Evolutionary conservation across 495 filamentous ascomycete species (phyloP).

Genomic region (Podospora conica): DNA sequence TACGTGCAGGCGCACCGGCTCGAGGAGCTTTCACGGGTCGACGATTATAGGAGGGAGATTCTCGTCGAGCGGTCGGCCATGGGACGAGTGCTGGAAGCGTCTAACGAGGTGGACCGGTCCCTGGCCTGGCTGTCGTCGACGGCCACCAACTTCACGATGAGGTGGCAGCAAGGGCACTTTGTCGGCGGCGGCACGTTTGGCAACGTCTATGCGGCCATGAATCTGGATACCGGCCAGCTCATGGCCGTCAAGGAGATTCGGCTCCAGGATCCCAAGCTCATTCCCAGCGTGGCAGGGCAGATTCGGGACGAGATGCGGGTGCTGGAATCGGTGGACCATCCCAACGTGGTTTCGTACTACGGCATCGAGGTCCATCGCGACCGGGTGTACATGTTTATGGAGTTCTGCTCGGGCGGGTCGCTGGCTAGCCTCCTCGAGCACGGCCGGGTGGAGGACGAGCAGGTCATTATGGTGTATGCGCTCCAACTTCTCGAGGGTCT

Average conservation of each 20-base stretch:
- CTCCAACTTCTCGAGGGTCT: slow-evolving; percentile 93
- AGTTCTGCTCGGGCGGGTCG: slow-evolving; percentile 93
- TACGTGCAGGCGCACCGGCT: slow-evolving; percentile 69
- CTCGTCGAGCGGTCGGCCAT: slow-evolving; percentile 84
- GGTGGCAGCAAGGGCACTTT: slow-evolving; percentile 97
- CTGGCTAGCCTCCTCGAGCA: slow-evolving; percentile 88
- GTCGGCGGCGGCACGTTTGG: slow-evolving; percentile 96
- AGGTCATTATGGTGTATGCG: slow-evolving; percentile 95
- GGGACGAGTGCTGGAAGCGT: slow-evolving; percentile 84
- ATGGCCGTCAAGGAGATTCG: slow-evolving; percentile 99
- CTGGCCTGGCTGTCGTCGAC: slow-evolving; percentile 89
- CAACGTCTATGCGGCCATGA: slow-evolving; percentile 94
- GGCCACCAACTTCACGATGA: slow-evolving; percentile 85
- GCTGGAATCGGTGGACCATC: slow-evolving; percentile 88
- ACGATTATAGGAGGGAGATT: slow-evolving; percentile 68
- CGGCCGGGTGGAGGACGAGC: slow-evolving; percentile 95
- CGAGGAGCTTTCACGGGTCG: slow-evolving; percentile 62
- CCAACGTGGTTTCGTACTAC: slow-evolving; percentile 95
- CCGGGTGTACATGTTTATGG: slow-evolving; percentile 99
- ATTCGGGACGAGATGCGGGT: slow-evolving; percentile 98
- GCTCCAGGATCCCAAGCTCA: slow-evolving; percentile 91
- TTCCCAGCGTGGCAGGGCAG: slow-evolving; percentile 85
- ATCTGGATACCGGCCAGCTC: slow-evolving; percentile 86
- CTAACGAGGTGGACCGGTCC: slow-evolving; percentile 90
- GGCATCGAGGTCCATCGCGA: slow-evolving; percentile 97